phyloP scores from a whole-genome alignment of 495 filamentous ascomycete species.

The Polyplosphaeria fusca region DNA sequence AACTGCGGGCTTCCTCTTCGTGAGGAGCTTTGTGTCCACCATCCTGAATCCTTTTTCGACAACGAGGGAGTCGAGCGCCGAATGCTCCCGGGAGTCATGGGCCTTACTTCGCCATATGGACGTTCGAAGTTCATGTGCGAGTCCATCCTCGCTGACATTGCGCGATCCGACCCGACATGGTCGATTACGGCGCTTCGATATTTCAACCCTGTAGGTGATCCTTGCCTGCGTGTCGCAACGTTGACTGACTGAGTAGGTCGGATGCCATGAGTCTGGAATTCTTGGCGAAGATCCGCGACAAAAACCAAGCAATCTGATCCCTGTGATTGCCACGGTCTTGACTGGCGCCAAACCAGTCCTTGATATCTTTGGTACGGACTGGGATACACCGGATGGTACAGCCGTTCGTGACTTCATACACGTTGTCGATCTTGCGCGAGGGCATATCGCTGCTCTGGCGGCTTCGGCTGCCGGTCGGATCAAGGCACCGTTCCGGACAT shows the following conservation, averaged over 20 bases:
- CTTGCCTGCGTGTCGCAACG: neutral
- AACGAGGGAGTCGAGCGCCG: slow-evolving; percentile 37
- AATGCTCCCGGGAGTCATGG: slow-evolving; percentile 48
- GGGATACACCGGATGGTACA: slow-evolving; percentile 50
- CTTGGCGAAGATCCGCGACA: slow-evolving; percentile 64
- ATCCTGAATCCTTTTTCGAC: slow-evolving; percentile 41
- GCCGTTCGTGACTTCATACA: slow-evolving; percentile 59
- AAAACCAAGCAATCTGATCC: slow-evolving; percentile 61
- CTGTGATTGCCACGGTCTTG: slow-evolving; percentile 59
- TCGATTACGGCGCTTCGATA: slow-evolving; percentile 62
- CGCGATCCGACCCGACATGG: slow-evolving; percentile 57
- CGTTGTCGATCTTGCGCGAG: slow-evolving; percentile 63
- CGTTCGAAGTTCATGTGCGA: slow-evolving; percentile 66
- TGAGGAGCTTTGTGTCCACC: slow-evolving; percentile 61
- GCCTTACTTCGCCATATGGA: slow-evolving; percentile 63
- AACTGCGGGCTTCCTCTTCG: slow-evolving; percentile 53
- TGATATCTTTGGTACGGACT: slow-evolving; percentile 61
- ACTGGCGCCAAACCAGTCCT: slow-evolving; percentile 53
- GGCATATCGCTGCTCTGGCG: slow-evolving; percentile 57
- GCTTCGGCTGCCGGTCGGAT: slow-evolving; percentile 27
- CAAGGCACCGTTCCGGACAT: slow-evolving; percentile 36
- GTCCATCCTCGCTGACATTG: slow-evolving; percentile 61
- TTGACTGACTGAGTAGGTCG: slow-evolving; percentile 39
- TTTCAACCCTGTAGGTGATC: slow-evolving; percentile 55
- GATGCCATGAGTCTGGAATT: slow-evolving; percentile 61